phyloP scores from a whole-genome alignment of 768 basidiomycete species.

The Cystofilobasidium bisporidii region DNA sequence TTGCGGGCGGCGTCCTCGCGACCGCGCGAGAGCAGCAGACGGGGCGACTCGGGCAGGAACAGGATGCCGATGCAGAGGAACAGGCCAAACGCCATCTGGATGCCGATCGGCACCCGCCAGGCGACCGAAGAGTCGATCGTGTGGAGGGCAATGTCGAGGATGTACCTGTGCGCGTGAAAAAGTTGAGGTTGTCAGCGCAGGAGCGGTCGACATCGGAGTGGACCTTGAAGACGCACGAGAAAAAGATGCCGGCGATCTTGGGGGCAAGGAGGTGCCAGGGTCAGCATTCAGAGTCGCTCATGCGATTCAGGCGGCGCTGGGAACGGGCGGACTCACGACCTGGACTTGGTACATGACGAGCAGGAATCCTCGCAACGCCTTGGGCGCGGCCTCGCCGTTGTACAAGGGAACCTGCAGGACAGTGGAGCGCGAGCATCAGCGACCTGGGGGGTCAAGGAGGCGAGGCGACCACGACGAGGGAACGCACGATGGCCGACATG shows the following conservation, averaged over 20 bases:
- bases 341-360: constrained; percentile 69
- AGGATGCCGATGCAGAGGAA: constrained; percentile 45
- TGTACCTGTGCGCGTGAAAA: neutral
- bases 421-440: constrained; percentile 25
- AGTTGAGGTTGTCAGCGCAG: neutral
- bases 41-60: constrained; percentile 66
- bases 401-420: constrained; percentile 44
- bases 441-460: too few species aligned
- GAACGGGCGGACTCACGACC: constrained; percentile 33
- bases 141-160: constrained; percentile 58
- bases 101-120: constrained; percentile 56
- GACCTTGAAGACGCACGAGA: constrained; percentile 56
- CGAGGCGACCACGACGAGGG: too few species aligned
- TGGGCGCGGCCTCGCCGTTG: constrained; percentile 69
- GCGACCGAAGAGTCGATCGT: constrained; percentile 51
- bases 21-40: constrained; percentile 37
- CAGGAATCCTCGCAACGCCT: constrained; percentile 59
- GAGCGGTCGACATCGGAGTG: too few species aligned
- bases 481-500: constrained; percentile 47
- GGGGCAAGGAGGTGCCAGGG: constrained; percentile 49
- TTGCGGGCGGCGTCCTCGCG: constrained; percentile 46
- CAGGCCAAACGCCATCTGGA: constrained; percentile 53
- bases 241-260: constrained; percentile 52
- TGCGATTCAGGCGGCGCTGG: too few species aligned
- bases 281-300: neutral